These are phyloP conservation scores for Penicillium sp. DNA, from an alignment of 2,329 filamentous ascomycete genomes.

Conservation along the genomic window DNA sequence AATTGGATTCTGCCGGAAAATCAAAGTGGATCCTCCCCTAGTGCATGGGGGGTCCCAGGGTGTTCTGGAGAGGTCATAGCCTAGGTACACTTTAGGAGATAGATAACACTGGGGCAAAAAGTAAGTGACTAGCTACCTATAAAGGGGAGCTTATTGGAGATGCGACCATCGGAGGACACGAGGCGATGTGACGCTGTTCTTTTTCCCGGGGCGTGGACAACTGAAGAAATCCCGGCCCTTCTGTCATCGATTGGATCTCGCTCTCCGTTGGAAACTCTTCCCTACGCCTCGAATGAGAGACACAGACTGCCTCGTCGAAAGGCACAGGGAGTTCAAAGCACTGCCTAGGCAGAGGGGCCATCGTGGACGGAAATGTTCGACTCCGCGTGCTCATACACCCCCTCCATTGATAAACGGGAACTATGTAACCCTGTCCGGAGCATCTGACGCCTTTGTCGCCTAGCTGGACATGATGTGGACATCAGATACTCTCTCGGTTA, in stretches of 20 bases:
- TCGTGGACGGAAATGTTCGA: conserved; percentile 11
- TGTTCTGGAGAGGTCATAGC: too few relatives aligned
- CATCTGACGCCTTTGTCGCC: conserved; percentile 10
- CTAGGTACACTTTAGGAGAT: neutral
- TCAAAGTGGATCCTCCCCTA: neutral
- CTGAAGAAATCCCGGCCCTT: conserved; percentile 9
- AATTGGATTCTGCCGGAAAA: neutral
- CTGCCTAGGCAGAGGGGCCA: neutral
- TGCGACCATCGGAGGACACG: conserved; percentile 36
- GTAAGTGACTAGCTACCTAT: neutral
- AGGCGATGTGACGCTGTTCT: conserved; percentile 36
- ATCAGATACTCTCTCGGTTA: conserved; percentile 9
- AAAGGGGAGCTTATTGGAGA: conserved; percentile 14
- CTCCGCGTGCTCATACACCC: conserved; percentile 5
- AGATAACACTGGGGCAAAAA: neutral
- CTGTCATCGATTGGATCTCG: neutral
- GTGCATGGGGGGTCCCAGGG: neutral
- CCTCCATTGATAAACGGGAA: conserved; percentile 10
- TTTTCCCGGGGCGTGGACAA: conserved; percentile 15
- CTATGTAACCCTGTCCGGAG: conserved; percentile 25
- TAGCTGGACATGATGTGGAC: neutral
- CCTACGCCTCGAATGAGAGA: neutral
- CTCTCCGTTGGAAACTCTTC: conserved; percentile 9
- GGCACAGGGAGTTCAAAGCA: neutral
- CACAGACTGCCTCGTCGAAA: neutral